A percentile compares a stretch with the other conserved stretches of the same genome.
phyloP scores from a whole-genome alignment of 495 filamentous ascomycete genomes.

The Penicillium pancosmium region DNA sequence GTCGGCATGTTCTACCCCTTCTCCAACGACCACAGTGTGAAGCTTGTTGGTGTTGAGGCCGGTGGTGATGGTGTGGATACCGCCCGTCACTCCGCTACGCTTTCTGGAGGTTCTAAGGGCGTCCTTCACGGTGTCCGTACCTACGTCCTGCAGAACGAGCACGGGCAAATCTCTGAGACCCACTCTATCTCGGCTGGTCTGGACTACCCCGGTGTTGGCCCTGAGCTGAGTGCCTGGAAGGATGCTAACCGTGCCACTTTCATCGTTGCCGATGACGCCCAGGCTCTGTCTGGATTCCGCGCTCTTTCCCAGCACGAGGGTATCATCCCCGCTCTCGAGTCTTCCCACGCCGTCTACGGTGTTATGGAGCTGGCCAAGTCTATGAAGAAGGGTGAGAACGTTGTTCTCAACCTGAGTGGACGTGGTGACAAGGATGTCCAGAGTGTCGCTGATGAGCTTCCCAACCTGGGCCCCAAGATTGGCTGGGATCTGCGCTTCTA shows the following conservation, averaged over 20 bases:
- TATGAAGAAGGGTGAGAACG: slow-evolving; percentile 80
- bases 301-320: slow-evolving; percentile 81
- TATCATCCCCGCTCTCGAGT: slow-evolving; percentile 93
- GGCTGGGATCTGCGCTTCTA: slow-evolving; percentile 87
- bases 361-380: slow-evolving; percentile 88
- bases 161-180: slow-evolving; percentile 89
- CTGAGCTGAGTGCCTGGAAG: slow-evolving; percentile 88
- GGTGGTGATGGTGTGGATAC: slow-evolving; percentile 75
- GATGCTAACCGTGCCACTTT: slow-evolving; percentile 81
- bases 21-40: slow-evolving; percentile 78
- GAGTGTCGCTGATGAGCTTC: slow-evolving; percentile 92
- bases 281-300: slow-evolving; percentile 84
- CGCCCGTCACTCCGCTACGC: slow-evolving; percentile 76
- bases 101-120: slow-evolving; percentile 82
- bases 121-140: slow-evolving; percentile 93
- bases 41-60: slow-evolving; percentile 77
- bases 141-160: slow-evolving; percentile 84
- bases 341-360: slow-evolving; percentile 85
- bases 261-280: slow-evolving; percentile 86
- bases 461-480: slow-evolving; percentile 81
- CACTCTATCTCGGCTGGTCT: slow-evolving; percentile 93
- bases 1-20: slow-evolving; percentile 98
- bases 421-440: slow-evolving; percentile 97
- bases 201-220: slow-evolving; percentile 94
- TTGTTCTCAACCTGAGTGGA: slow-evolving; percentile 88